phyloP scores from a whole-genome alignment of 352 stramenopile genomes.

The Globisporangium cylindrosporum region DNA sequence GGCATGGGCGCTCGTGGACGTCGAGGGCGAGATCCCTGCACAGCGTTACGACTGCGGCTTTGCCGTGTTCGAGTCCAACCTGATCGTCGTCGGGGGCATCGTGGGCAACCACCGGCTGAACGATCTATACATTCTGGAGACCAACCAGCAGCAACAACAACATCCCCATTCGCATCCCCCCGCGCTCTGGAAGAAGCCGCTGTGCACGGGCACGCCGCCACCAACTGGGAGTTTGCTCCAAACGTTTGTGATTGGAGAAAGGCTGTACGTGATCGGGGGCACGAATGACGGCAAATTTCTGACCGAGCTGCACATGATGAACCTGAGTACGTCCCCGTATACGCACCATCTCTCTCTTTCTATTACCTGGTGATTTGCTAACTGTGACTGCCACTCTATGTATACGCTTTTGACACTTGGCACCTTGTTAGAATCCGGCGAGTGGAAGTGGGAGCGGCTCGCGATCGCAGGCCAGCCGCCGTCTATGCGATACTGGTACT shows the following conservation, averaged over 20 bases:
- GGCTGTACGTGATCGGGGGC: slow-evolving; percentile 52
- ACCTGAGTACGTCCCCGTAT: slow-evolving; percentile 37
- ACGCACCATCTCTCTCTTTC: background rate
- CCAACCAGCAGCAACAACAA: slow-evolving; percentile 11
- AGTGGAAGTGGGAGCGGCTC: slow-evolving; percentile 57
- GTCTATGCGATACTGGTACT: slow-evolving; percentile 70
- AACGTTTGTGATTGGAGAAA: slow-evolving; percentile 44
- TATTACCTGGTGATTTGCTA: background rate
- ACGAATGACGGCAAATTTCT: slow-evolving; percentile 62
- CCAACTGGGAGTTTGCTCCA: slow-evolving; percentile 45
- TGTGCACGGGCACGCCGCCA: slow-evolving; percentile 32
- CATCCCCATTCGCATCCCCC: slow-evolving; percentile 5
- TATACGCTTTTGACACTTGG: background rate
- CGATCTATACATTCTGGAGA: slow-evolving; percentile 47
- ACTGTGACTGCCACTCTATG: background rate
- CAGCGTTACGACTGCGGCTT: slow-evolving; percentile 58
- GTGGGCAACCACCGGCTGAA: slow-evolving; percentile 55
- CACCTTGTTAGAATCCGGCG: slow-evolving; percentile 23
- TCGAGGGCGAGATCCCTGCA: slow-evolving; percentile 26
- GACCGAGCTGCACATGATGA: slow-evolving; percentile 46
- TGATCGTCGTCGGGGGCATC: slow-evolving; percentile 64
- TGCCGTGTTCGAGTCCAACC: slow-evolving; percentile 30
- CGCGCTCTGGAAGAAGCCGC: slow-evolving; percentile 32
- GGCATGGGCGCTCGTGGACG: slow-evolving; percentile 33
- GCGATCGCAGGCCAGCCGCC: slow-evolving; percentile 36